Evolutionary conservation across 2,329 filamentous ascomycete species (phyloP), one percentile per base, ranked within the genome.

Genomic region (Stagonosporopsis tanaceti): DNA sequence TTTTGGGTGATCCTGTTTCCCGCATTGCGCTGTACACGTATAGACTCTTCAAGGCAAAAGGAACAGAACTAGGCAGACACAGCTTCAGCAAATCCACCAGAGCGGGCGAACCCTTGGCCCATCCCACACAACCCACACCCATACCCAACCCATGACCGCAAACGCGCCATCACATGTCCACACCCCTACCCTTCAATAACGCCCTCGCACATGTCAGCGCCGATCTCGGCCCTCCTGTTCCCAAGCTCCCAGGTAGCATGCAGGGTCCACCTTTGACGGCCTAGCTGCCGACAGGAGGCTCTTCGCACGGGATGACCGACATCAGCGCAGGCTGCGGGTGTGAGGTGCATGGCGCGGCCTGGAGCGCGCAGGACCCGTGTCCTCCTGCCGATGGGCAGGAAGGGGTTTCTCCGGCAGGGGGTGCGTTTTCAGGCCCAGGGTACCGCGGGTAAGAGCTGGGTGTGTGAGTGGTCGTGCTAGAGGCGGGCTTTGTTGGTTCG

Each of bases 201-300:
- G 2, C 11, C 12, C 28, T 12, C 32, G 12, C 32, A 34, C 32
- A 34, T 34, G 32, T 34, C 32, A 34, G 32, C 32, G 14, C 32
- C 32, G 14, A n/a, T 34, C 32, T 3, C 14, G 32, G 32, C 32
- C 32, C 32, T 34, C 32, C 32, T 15, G 32, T 32, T 14, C 30
- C 14, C 30, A 11, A 32, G 11, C 30, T 4, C 30, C 12, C 35
- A 48, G 17, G 7, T 7, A 24, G 34, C 32, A 34, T n/a, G 47
- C 47, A 50, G 47, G 47, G 47, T 17, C 37, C 20, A 4, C 11
- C 11, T 15, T 5, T 8, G 6, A 32, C 17, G 27, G 37, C 22
- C 24, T 34, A 34, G 37, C 15, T 50, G 17, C 37, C 17, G 25
- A 20, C 32, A 48, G 32, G 47, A 41, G 37, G 47, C 37, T 50